Conservation (phyloP, 441 rosid genomes). For the Brassica hybrid region DNA sequence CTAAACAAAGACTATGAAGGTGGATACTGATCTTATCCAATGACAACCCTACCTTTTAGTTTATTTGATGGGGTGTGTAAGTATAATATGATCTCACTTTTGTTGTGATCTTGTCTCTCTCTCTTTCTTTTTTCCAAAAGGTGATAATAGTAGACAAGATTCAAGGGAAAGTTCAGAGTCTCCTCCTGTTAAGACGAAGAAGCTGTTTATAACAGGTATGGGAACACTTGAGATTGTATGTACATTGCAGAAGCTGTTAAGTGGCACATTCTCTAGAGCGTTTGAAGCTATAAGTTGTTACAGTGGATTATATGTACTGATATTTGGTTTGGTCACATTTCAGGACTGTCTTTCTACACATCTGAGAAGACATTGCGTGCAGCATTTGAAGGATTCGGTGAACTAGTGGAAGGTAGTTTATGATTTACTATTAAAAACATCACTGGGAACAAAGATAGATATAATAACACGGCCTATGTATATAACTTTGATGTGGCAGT, state of each 20-base stretch:
- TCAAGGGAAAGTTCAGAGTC: conserved; percentile 45
- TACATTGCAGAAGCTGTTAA: conserved; percentile 6
- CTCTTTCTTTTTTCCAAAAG: conserved; percentile 41
- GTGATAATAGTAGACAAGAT: conserved; percentile 41
- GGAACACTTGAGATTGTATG: conserved; percentile 11
- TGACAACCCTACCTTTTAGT: not conserved
- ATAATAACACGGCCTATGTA: not conserved
- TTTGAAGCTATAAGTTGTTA: not conserved
- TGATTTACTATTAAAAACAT: not conserved
- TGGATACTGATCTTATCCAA: conserved; percentile 24
- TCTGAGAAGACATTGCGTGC: conserved; percentile 92
- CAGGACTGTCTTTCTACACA: conserved; percentile 94
- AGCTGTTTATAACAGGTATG: conserved; percentile 92
- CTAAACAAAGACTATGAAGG: conserved; percentile 78
- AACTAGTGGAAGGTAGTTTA: conserved; percentile 77
- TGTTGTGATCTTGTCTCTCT: conserved; percentile 4
- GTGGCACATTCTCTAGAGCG: conserved; percentile 1
- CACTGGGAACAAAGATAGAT: not conserved
- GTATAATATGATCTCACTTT: not conserved
- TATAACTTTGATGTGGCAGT: conserved; percentile 46
- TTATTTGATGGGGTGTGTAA: not conserved
- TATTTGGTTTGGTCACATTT: not conserved
- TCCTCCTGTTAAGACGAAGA: conserved; percentile 66
- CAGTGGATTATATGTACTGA: conserved; percentile 6
- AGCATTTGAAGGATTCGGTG: conserved; percentile 93